A percentile compares a stretch with the other conserved stretches of the same genome.
Conservation (phyloP, 306 rosid genomes). For the Abrus pulchellus region DNA sequence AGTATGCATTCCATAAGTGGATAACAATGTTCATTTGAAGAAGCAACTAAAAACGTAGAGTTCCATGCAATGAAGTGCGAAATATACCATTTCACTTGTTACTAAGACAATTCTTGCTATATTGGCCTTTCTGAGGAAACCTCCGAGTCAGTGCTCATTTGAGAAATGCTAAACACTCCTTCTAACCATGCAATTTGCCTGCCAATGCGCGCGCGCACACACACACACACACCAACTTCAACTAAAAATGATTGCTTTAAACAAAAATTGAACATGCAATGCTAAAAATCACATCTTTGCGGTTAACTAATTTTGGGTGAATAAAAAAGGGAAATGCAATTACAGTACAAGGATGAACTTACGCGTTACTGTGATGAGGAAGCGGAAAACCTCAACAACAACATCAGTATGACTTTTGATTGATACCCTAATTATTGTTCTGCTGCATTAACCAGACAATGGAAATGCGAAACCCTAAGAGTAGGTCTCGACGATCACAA, state of each 20-base stretch:
- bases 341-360: background rate
- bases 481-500: conserved; percentile 32
- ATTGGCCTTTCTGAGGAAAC: conserved; percentile 12
- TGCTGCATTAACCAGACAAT: conserved; percentile 3
- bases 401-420: background rate
- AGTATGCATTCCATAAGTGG: conserved; percentile 1
- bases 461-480: conserved; percentile 43
- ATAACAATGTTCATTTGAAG: conserved; percentile 7
- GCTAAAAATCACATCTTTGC: conserved; percentile 25
- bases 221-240: conserved; percentile 3
- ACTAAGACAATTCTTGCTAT: conserved; percentile 7
- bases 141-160: background rate
- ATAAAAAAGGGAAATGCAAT: conserved; percentile 39
- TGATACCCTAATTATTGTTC: background rate
- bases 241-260: conserved; percentile 9
- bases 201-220: conserved; percentile 22
- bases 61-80: conserved; percentile 31
- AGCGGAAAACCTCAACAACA: background rate
- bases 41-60: conserved; percentile 43
- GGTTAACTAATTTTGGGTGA: background rate
- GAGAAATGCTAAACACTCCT: conserved; percentile 30
- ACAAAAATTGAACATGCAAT: conserved; percentile 45
- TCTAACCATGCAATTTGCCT: conserved; percentile 32
- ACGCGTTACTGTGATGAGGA: background rate
- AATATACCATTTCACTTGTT: conserved; percentile 63